A percentile compares a stretch with the other conserved stretches of the same genome.
phyloP scores from a whole-genome alignment of 2,329 filamentous ascomycete genomes.

The Pseudocercospora musae region DNA sequence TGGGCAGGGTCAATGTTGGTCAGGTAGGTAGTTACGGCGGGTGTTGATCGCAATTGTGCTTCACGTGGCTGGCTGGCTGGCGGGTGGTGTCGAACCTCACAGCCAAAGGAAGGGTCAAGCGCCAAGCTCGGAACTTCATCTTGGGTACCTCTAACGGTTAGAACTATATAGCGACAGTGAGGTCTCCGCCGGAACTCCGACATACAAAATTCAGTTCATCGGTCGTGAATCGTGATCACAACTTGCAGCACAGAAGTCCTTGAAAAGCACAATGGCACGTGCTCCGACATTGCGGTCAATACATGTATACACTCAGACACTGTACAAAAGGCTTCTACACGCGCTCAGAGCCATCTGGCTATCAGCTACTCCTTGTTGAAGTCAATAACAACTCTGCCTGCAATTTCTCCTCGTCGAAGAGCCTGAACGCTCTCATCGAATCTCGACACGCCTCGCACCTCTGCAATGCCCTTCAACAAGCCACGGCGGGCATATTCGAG shows the following conservation, averaged over 20 bases:
- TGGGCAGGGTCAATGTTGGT: no score
- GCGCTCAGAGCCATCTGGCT: background rate
- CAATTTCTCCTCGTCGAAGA: slow-evolving; percentile 49
- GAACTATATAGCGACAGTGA: no score
- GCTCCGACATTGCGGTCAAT: background rate
- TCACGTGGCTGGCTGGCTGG: background rate
- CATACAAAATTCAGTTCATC: background rate
- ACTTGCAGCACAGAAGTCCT: background rate
- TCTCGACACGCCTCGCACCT: slow-evolving; percentile 46
- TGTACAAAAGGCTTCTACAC: background rate
- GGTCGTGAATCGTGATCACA: no score
- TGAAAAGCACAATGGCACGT: background rate
- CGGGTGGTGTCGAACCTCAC: background rate
- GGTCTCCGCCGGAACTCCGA: background rate
- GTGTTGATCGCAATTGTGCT: background rate
- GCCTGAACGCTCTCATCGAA: slow-evolving; percentile 52
- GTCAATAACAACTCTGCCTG: slow-evolving; percentile 53
- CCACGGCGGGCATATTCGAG: slow-evolving; percentile 51
- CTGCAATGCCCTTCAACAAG: slow-evolving; percentile 49
- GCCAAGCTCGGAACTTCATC: background rate
- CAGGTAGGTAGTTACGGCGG: no score
- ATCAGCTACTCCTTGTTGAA: slow-evolving; percentile 44
- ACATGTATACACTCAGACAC: no score
- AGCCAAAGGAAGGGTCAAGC: background rate
- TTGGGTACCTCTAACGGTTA: no score